Conservation (phyloP, 805 yeast genomes). For the Candida methanosorbosa region DNA sequence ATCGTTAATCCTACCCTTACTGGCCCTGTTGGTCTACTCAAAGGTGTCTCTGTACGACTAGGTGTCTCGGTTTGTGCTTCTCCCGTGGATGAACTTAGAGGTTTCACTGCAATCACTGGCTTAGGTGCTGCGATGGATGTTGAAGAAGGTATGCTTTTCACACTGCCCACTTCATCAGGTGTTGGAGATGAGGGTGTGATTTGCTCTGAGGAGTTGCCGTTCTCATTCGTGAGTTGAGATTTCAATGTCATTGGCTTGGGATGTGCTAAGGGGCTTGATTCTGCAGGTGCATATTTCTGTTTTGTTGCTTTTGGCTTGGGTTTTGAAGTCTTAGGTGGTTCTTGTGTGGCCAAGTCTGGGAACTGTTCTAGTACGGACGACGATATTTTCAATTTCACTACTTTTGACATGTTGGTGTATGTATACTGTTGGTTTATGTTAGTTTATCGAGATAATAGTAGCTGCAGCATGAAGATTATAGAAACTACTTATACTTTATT, state of each 20-base stretch:
- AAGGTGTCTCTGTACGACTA: constrained; percentile 13
- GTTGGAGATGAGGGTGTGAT: constrained; percentile 1
- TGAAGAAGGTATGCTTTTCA: too few species aligned
- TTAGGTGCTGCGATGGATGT: too few species aligned
- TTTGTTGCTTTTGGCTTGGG: constrained; percentile 1
- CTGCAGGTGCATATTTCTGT: constrained; percentile 7
- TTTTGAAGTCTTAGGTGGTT: not conserved
- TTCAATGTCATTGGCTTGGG: constrained; percentile 7
- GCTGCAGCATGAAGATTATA: too few species aligned
- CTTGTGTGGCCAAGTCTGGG: constrained; percentile 8
- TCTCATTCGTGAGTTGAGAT: not conserved
- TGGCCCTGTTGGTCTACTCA: too few species aligned
- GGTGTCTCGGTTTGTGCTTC: constrained; percentile 4
- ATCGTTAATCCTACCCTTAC: constrained; percentile 16
- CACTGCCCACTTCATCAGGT: too few species aligned
- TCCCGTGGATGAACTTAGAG: not conserved
- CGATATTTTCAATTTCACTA: constrained; percentile 11
- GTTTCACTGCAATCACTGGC: constrained; percentile 1
- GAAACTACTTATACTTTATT: too few species aligned
- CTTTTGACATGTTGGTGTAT: constrained; percentile 6
- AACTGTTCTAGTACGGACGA: constrained; percentile 6
- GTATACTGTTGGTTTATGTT: too few species aligned
- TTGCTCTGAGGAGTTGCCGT: not conserved
- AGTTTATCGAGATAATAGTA: too few species aligned
- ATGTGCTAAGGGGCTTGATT: constrained; percentile 6